Conservation (phyloP, 106 monocot genomes). For the Phalaenopsis aphrodite region DNA sequence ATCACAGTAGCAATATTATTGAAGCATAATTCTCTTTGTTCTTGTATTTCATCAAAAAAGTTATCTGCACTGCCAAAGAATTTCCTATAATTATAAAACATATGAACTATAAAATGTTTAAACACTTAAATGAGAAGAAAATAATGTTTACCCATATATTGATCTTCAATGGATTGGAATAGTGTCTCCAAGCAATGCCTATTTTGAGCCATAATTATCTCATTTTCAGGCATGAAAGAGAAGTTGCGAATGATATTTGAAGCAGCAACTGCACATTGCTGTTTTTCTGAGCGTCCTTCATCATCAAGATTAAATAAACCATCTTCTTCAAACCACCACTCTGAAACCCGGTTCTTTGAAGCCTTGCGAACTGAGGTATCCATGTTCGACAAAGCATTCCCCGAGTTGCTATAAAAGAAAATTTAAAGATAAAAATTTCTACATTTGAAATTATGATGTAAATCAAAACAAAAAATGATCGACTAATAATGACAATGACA, state of each 20-base stretch:
- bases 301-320: conserved; percentile 89
- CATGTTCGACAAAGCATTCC: conserved; percentile 18
- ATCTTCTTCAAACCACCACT: conserved; percentile 93
- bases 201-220: conserved; percentile 92
- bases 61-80: neutral
- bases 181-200: conserved; percentile 94
- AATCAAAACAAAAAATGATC: neutral
- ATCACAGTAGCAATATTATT: neutral
- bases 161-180: conserved; percentile 92
- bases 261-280: conserved; percentile 88
- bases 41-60: neutral
- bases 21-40: neutral
- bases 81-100: neutral
- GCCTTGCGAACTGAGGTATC: conserved; percentile 20
- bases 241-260: conserved; percentile 96
- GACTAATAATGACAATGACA: neutral
- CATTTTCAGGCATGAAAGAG: conserved; percentile 99
- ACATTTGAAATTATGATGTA: neutral
- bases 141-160: conserved; percentile 48
- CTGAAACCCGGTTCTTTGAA: conserved; percentile 27
- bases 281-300: conserved; percentile 79
- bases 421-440: neutral
- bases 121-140: neutral
- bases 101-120: neutral
- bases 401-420: conserved; percentile 18